Base-by-base conservation (phyloP, 768 basidiomycete species). In the Lactifluus echinatus region DNA sequence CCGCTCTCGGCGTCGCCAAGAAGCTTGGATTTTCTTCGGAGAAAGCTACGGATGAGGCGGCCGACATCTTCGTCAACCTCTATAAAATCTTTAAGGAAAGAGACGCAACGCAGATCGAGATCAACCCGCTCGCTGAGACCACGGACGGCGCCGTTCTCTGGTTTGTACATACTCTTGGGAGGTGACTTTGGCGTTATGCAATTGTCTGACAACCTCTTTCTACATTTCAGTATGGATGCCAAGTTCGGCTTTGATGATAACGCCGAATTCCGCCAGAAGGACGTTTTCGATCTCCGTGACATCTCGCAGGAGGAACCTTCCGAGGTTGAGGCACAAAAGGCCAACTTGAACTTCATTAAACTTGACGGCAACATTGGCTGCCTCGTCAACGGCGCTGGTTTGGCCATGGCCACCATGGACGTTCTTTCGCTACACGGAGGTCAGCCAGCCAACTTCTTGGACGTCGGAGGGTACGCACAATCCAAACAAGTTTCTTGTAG, bases 371-470 rank as follows among this genome's bases (percentile, higher is more conserved):
- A 81, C 72, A 85, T 99, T 59, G 96, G 96, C 28, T 99, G 96
- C 75, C 76, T 99, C 51, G 96, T 99, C 61, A 99, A 99, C 66
- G 96, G 96, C 66, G 96, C 96, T 50, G 96, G 96, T 67, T 76
- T 99, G 60, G 96, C 96, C 50, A 99, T 99, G 96, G 96, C 96
- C 36, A 99, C 96, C 55, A 98, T 99, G 96, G 96, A 99, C 67
- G 95, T 98, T n/a, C 79, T 99, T 55, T 83, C 93, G 47, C 76
- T 96, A 50, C 91, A 97, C 68, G 96, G 96, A 48, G 96, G 92
- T 50, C 86, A 94, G 65, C 96, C 96, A 4, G 96, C 96, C 53
- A 98, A 99, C 72, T 99, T 99, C 81, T 79, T 98, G 59, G 96
- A 99, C 66, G 94, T 97, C 55, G 96, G 96, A 77, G 96, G 93